These are phyloP conservation scores for Pneumocystis murina DNA, from an alignment of 1,139 yeast species.

Conservation along the genomic window DNA sequence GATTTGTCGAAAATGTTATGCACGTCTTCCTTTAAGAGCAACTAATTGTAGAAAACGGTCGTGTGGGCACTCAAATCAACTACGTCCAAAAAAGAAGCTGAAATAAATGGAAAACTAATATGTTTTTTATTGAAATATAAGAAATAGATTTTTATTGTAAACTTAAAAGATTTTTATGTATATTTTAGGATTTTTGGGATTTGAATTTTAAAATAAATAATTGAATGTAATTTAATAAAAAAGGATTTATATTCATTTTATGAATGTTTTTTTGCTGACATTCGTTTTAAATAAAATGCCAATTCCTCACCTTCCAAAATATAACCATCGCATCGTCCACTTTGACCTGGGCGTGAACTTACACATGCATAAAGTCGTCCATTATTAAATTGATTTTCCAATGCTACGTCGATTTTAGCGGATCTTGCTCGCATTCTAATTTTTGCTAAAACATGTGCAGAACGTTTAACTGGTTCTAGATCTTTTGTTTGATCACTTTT, in stretches of 20 bases:
- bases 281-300: conserved; percentile 99
- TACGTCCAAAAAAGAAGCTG: conserved; percentile 73
- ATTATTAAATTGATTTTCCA: conserved; percentile 91
- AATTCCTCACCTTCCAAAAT: conserved; percentile 99
- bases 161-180: too few relatives aligned
- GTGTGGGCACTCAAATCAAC: conserved; percentile 98
- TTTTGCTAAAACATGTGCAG: conserved; percentile 79
- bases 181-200: too few relatives aligned
- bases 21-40: conserved; percentile 99
- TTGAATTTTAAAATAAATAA: too few relatives aligned
- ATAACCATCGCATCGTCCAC: conserved; percentile 99
- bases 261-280: conserved; percentile 78
- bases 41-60: conserved; percentile 99
- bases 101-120: conserved; percentile 37
- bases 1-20: conserved; percentile 97
- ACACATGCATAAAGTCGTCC: conserved; percentile 98
- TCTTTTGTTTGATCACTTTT: conserved; percentile 23
- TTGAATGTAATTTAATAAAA: too few relatives aligned
- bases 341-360: conserved; percentile 99
- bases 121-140: too few relatives aligned
- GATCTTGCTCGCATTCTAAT: conserved; percentile 78
- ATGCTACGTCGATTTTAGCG: conserved; percentile 78
- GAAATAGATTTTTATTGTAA: too few relatives aligned
- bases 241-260: conserved; percentile 18
- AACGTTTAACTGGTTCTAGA: conserved; percentile 40